Evolutionary conservation across 1,284 basidiomycete species (phyloP).

Genomic region (Phellinidium pouzarii): DNA sequence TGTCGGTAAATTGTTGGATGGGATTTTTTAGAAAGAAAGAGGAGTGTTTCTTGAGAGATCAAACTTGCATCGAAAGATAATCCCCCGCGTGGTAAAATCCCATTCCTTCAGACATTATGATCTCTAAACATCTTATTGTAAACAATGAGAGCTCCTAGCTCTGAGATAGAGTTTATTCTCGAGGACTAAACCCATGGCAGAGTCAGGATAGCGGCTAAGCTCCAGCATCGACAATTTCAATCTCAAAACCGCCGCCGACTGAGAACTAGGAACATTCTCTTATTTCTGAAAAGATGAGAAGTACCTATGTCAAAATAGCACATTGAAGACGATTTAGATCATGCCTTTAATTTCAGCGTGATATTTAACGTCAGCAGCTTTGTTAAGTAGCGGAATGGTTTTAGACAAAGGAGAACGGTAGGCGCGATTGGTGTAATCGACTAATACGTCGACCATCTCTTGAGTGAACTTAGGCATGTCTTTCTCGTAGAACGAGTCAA

Average conservation of each 20-base stretch:
- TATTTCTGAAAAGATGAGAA: no score
- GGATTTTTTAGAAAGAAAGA: neutral
- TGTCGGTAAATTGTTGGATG: neutral
- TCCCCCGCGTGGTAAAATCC: neutral
- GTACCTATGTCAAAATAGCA: no score
- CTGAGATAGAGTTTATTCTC: conserved; percentile 32
- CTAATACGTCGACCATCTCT: conserved; percentile 38
- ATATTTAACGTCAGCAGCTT: conserved; percentile 34
- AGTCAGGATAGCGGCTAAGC: conserved; percentile 33
- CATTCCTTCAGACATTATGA: neutral
- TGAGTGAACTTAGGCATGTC: conserved; percentile 29
- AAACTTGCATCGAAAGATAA: neutral
- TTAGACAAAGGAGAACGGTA: conserved; percentile 29
- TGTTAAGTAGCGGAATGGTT: conserved; percentile 30
- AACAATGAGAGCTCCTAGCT: neutral
- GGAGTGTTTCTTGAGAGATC: neutral
- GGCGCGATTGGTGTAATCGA: conserved; percentile 32
- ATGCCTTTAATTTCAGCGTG: conserved; percentile 35
- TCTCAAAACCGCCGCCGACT: neutral
- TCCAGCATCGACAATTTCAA: neutral
- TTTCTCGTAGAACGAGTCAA: conserved; percentile 18
- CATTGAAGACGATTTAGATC: conserved; percentile 28
- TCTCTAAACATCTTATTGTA: no score
- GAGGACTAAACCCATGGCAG: conserved; percentile 34
- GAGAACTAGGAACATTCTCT: no score